Evolutionary conservation across 805 yeast genomes (phyloP).

Genomic region (Diddensiella santjacobensis): DNA sequence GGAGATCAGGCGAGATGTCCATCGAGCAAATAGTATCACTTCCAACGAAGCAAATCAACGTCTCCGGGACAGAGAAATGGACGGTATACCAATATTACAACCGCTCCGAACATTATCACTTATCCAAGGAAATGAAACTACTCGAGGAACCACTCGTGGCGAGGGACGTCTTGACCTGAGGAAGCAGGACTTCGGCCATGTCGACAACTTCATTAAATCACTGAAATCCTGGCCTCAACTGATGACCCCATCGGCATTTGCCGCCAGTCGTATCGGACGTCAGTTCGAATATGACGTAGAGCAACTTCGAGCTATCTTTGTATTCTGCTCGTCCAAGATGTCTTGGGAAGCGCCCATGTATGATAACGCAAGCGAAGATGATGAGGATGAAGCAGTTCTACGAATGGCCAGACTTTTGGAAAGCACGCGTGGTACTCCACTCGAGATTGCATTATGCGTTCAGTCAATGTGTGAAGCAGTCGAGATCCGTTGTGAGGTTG

Average conservation of each 20-base stretch:
- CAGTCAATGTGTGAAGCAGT: conserved; percentile 66
- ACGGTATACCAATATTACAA: conserved; percentile 59
- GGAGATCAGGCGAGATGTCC: conserved; percentile 54
- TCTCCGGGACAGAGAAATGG: conserved; percentile 50
- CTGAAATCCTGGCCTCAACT: conserved; percentile 38
- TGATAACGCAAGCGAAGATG: conserved; percentile 19
- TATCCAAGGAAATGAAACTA: conserved; percentile 28
- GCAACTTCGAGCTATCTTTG: conserved; percentile 59
- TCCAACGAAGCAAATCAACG: conserved; percentile 66
- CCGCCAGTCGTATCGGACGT: conserved; percentile 49
- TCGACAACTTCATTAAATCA: conserved; percentile 29
- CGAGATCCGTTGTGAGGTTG: conserved; percentile 68
- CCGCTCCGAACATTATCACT: conserved; percentile 35
- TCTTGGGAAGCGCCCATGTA: conserved; percentile 38
- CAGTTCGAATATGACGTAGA: conserved; percentile 54
- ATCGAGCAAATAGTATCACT: conserved; percentile 68
- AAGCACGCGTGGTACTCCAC: conserved; percentile 55
- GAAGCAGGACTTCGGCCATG: conserved; percentile 24
- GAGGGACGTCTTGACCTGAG: conserved; percentile 17
- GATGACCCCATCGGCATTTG: conserved; percentile 52
- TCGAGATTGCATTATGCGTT: conserved; percentile 74
- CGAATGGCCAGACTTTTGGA: conserved; percentile 31
- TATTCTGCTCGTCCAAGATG: conserved; percentile 60
- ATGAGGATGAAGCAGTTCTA: conserved; percentile 24
- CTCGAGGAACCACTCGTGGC: conserved; percentile 21